Evolutionary conservation across 495 filamentous ascomycete species (phyloP), one percentile per base, ranked within the genome.

Genomic region (Penicillium ochrochloron): DNA sequence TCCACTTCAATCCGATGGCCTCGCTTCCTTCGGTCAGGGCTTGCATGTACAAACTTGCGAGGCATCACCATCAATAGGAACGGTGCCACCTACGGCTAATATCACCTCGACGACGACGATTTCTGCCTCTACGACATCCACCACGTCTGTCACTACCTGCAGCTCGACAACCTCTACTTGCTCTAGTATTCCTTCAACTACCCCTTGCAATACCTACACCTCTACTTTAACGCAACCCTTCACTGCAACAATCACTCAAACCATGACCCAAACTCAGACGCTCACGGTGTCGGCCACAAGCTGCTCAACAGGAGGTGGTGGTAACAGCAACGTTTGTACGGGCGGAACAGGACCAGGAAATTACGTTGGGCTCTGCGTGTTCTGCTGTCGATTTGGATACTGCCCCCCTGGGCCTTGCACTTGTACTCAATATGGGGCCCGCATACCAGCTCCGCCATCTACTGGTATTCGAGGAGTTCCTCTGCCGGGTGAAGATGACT

Each of bases 21-120:
- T 83, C 2, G 64, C 76, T 5, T 73, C 69, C 5, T 73, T 85
- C 25, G 69, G 66, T 15, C 71, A 72, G 19, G 83, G 83, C 12
- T 73, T 85, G n/a, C 75, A 77, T 25, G 80, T 82, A 8, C 65
- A 68, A 12, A 80, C 81, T 14, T 85, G 83, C 59, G 64, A 64
- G n/a, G 71, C 83, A 3, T 76, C 67, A 14, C 81, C 83, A 5
- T 82, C 80, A 1, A 63, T 83, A 8, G 69, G 70, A 3, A 76
- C 73, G 8, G 72, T 60, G 0, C 69, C 72, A 10, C 64, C 76
- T 21, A 21, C 63, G 11, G 61, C 72, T 46, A 60, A 64, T 15
- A 66, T 61, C 10, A 69, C 66, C 29, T 62, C 65, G 2, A 67
- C 61, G 0, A 63, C 63, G 7, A 56, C 37, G 11, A 66, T 60